Percentiles rank a stretch among this genome's conserved stretches.
phyloP scores from a whole-genome alignment of 2,329 filamentous ascomycete genomes.

The Aspergillus brunneoviolaceus region DNA sequence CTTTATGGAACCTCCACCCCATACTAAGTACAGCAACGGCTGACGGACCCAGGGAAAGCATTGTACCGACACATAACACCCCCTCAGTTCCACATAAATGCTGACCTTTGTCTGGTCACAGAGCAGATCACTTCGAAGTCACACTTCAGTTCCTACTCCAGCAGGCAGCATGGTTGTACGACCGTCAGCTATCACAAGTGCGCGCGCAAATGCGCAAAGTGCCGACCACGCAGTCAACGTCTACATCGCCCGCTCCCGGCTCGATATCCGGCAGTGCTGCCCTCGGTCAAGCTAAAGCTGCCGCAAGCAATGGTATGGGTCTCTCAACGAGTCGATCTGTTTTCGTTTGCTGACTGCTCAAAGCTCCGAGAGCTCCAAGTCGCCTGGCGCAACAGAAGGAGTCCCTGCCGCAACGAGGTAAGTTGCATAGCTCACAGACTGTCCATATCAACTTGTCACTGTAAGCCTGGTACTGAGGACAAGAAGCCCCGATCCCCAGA shows the following conservation, averaged over 20 bases:
- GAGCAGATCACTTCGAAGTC: constrained; percentile 76
- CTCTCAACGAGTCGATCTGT: too few relatives aligned
- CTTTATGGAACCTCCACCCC: neutral
- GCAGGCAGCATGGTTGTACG: constrained; percentile 91
- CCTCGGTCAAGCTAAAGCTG: constrained; percentile 32
- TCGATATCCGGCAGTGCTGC: constrained; percentile 45
- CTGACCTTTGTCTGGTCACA: constrained; percentile 29
- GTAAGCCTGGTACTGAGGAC: neutral
- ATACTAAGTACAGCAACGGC: constrained; percentile 4
- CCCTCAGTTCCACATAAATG: neutral
- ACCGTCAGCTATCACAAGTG: constrained; percentile 85
- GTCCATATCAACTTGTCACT: neutral
- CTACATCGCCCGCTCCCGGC: constrained; percentile 43
- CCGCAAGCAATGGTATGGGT: constrained; percentile 4
- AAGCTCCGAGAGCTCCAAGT: constrained; percentile 42
- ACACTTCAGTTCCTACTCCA: constrained; percentile 85
- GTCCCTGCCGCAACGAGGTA: constrained; percentile 26
- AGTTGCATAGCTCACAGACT: constrained; percentile 5
- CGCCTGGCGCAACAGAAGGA: constrained; percentile 39
- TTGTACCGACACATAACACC: constrained; percentile 54
- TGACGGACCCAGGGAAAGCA: constrained; percentile 62
- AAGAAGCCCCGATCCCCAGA: constrained; percentile 20
- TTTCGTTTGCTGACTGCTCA: neutral
- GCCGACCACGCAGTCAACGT: constrained; percentile 41
- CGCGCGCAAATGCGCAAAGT: constrained; percentile 81